Evolutionary conservation across 1,139 yeast genomes (phyloP), one percentile per base, ranked within the genome.

Genomic region (Meyerozyma sp.): DNA sequence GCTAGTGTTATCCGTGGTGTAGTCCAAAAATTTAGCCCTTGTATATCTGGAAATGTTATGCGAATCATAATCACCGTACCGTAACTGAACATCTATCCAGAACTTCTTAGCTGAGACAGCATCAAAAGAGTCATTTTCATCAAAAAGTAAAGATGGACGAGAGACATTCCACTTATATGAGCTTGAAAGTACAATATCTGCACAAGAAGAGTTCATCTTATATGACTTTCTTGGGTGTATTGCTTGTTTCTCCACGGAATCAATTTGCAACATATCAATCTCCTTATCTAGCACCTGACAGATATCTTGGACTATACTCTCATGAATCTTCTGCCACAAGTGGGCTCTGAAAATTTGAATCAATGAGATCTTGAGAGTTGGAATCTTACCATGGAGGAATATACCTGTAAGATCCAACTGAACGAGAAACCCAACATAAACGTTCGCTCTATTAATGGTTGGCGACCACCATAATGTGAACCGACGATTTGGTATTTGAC

Each of bases 381-480:
- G 99, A 50, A 94, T 94, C 63, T 94, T 94, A 55, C 99, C 99
- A 59, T 94, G 99, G 44, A 94, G 71, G 63, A 93, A 93, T 29
- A 94, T 93, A 56, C 98, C 99, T 0, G 99, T 94, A 56, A 94
- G 72, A 66, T 94, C 99, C 38, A 94, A 73, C 62, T 94, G 99
- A 28, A 94, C 98, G 60, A 90, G 75, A 69, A 93, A 94, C 30
- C 99, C 99, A 46, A 94, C 98, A 58, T 94, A 94, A 21, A 94
- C 98, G 57, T 94, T 93, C 5, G 98, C 98, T 53, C 99, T 79
- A 56, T 94, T 94, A 53, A 94, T 94, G 1, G 99, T 94, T 7
- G 99, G 99, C 1, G 98, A 90, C 99, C 99, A 94, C 99, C 99
- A 94, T 38, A 94, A 69, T 0, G 98, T 94, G 59, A 94, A 94